Conservation (phyloP, 331 rosid genomes). For the Quercus phellos region DNA sequence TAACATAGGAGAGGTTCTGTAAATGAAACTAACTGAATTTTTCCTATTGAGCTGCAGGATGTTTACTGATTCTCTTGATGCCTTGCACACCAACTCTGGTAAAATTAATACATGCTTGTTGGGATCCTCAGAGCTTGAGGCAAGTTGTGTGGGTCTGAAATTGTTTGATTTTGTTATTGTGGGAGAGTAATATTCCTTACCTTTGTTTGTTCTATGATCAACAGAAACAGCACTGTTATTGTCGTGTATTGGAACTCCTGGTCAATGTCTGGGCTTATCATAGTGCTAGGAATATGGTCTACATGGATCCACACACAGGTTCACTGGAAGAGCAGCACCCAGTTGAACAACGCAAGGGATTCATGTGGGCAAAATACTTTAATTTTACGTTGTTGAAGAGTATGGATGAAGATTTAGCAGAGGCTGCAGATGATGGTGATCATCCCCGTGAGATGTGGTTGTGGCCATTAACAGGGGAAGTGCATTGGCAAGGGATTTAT, state of each 20-base stretch:
- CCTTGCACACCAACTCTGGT: constrained; percentile 43
- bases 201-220: constrained; percentile 3
- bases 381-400: constrained; percentile 59
- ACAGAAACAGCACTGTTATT: constrained; percentile 82
- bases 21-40: constrained; percentile 14
- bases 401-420: constrained; percentile 92
- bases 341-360: constrained; percentile 56
- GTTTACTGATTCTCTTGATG: constrained; percentile 87
- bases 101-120: constrained; percentile 39
- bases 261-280: constrained; percentile 97
- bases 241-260: constrained; percentile 74
- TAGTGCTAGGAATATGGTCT: constrained; percentile 85
- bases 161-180: constrained; percentile 4
- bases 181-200: constrained; percentile 18
- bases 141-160: constrained; percentile 16
- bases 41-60: constrained; percentile 54
- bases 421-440: constrained; percentile 87
- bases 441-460: constrained; percentile 64
- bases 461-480: constrained; percentile 94
- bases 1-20: too few relatives aligned
- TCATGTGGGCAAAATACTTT: constrained; percentile 82
- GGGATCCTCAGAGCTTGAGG: constrained; percentile 81
- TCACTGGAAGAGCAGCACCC: constrained; percentile 78
- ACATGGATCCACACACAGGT: constrained; percentile 66
- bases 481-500: constrained; percentile 83